Conservation (phyloP, 106 monocot species). For the Amphibolis antarctica region DNA sequence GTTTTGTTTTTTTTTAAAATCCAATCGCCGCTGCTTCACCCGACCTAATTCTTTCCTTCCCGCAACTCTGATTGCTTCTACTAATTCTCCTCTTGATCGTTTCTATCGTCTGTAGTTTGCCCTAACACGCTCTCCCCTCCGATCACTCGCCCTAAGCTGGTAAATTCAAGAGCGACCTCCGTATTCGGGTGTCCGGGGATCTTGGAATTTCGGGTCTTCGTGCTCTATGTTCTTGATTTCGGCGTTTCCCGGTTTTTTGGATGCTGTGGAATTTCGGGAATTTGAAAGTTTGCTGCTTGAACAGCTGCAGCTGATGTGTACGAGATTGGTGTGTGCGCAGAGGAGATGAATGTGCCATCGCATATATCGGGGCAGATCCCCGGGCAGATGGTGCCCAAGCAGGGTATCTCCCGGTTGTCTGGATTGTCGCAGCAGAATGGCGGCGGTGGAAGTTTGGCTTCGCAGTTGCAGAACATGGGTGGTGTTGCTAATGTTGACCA, state of each 20-base stretch:
- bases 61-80: not conserved
- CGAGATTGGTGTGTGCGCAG: not conserved
- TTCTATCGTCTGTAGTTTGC: too few relatives aligned
- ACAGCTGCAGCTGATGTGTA: not conserved
- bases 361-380: conserved; percentile 31
- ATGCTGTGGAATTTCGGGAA: too few relatives aligned
- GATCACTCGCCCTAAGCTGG: not conserved
- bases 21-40: too few relatives aligned
- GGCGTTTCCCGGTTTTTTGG: too few relatives aligned
- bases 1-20: not conserved
- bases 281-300: too few relatives aligned
- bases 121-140: too few relatives aligned
- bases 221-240: too few relatives aligned
- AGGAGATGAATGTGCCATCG: conserved; percentile 29
- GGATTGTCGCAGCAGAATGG: conserved; percentile 23
- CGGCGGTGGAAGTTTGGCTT: not conserved
- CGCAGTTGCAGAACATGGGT: conserved; percentile 4
- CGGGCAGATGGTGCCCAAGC: conserved; percentile 24
- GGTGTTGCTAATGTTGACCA: conserved; percentile 8
- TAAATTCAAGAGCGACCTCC: not conserved
- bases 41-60: not conserved
- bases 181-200: not conserved
- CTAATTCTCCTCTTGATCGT: not conserved
- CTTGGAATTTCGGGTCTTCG: not conserved
- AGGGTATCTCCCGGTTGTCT: conserved; percentile 15